Conservation (phyloP, 2,329 filamentous ascomycete species). For the Shiraia bambusicola region DNA sequence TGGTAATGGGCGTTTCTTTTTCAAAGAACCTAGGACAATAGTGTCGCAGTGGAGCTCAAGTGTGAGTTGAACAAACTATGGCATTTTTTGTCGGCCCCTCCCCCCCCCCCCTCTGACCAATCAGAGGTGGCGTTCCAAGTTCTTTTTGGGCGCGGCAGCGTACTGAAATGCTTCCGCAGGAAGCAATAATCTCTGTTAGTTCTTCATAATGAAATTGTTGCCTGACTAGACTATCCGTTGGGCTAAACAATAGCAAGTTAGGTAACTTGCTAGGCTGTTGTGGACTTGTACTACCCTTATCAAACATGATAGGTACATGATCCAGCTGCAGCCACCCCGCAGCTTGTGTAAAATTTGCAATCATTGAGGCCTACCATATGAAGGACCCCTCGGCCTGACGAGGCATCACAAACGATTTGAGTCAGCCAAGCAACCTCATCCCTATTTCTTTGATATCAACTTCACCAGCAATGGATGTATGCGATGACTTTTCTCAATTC, state of each 20-base stretch:
- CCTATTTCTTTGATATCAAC: neutral
- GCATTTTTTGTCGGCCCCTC: too few species aligned
- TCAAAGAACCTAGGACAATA: too few species aligned
- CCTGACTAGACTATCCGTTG: too few species aligned
- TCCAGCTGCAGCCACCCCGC: neutral
- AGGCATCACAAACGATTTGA: neutral
- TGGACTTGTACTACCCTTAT: neutral
- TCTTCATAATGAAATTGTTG: too few species aligned
- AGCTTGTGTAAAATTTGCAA: slow-evolving; percentile 1
- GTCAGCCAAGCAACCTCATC: slow-evolving; percentile 1
- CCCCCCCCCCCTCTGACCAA: too few species aligned
- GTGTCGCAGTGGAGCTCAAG: too few species aligned
- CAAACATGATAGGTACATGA: neutral
- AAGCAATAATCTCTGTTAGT: slow-evolving; percentile 35
- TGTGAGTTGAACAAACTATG: too few species aligned
- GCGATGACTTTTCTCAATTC: slow-evolving; percentile 1
- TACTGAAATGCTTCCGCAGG: too few species aligned
- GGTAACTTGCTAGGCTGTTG: neutral
- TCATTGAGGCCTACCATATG: slow-evolving; percentile 1
- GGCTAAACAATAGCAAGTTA: too few species aligned
- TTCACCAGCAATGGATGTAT: slow-evolving; percentile 1
- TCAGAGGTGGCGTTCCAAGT: too few species aligned
- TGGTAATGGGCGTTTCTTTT: too few species aligned
- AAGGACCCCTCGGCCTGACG: neutral
- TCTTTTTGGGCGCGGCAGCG: too few species aligned